Evolutionary conservation across 179 eudicot genomes (phyloP).

Genomic region (Carnegiea gigantea): DNA sequence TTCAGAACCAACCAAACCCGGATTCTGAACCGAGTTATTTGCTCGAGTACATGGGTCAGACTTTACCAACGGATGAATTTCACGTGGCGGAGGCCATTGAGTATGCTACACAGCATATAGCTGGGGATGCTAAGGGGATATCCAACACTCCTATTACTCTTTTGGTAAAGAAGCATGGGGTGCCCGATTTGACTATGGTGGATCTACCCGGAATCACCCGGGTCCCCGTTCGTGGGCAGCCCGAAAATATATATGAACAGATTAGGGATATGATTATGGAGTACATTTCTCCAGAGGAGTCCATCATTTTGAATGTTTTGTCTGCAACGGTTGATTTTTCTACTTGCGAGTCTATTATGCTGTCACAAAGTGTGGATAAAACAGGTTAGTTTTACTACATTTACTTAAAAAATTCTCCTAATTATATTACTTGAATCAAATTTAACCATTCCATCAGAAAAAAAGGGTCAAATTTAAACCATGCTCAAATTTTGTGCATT

Average conservation of each 20-base stretch:
- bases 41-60: too few species aligned
- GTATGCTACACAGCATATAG: neutral
- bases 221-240: constrained; percentile 37
- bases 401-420: too few species aligned
- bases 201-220: constrained; percentile 40
- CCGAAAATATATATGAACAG: constrained; percentile 36
- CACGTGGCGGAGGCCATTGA: too few species aligned
- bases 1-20: constrained; percentile 6
- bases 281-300: constrained; percentile 25
- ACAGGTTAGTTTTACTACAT: neutral
- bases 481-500: too few species aligned
- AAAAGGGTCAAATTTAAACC: too few species aligned
- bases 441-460: neutral
- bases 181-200: constrained; percentile 43
- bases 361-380: constrained; percentile 24
- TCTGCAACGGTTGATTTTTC: constrained; percentile 24
- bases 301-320: constrained; percentile 18
- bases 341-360: constrained; percentile 19
- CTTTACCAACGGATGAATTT: too few species aligned
- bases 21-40: neutral
- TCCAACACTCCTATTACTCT: constrained; percentile 23
- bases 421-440: neutral
- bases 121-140: constrained; percentile 23
- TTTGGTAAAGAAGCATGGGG: constrained; percentile 29
- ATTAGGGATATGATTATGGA: constrained; percentile 32